Evolutionary conservation across 768 basidiomycete species (phyloP).

Genomic region (Coprinopsis strossmayeri): DNA sequence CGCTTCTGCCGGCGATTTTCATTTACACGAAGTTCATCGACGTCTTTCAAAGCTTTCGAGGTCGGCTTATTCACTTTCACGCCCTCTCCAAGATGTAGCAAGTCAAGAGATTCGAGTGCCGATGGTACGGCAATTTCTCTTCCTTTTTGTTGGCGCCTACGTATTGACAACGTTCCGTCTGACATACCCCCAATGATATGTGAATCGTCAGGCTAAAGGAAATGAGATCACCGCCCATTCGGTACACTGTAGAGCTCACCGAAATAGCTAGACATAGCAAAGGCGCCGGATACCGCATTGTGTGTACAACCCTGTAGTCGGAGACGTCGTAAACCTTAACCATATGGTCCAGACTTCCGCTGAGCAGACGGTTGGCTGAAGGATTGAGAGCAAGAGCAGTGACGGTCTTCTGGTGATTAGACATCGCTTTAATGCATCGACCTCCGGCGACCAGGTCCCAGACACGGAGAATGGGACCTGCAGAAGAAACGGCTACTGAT

Average conservation of each 20-base stretch:
- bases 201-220: constrained; percentile 81
- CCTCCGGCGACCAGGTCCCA: constrained; percentile 96
- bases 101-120: constrained; percentile 6
- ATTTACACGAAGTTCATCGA: constrained; percentile 65
- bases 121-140: constrained; percentile 47
- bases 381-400: constrained; percentile 82
- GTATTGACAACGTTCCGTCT: constrained; percentile 96
- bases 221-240: constrained; percentile 6
- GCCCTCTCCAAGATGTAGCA: constrained; percentile 35
- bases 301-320: constrained; percentile 92
- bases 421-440: constrained; percentile 82
- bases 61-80: constrained; percentile 39
- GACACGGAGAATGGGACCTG: constrained; percentile 87
- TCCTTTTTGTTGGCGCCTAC: constrained; percentile 74
- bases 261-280: constrained; percentile 87
- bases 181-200: constrained; percentile 98
- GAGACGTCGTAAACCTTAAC: constrained; percentile 97
- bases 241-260: constrained; percentile 39
- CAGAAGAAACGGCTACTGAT: constrained; percentile 75
- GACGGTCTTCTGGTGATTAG: constrained; percentile 98
- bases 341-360: constrained; percentile 93
- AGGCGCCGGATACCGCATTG: constrained; percentile 96
- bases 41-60: constrained; percentile 49
- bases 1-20: constrained; percentile 64
- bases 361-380: constrained; percentile 70